Base-by-base conservation (phyloP, 129 eudicot species). In the Flaveria brownii region DNA sequence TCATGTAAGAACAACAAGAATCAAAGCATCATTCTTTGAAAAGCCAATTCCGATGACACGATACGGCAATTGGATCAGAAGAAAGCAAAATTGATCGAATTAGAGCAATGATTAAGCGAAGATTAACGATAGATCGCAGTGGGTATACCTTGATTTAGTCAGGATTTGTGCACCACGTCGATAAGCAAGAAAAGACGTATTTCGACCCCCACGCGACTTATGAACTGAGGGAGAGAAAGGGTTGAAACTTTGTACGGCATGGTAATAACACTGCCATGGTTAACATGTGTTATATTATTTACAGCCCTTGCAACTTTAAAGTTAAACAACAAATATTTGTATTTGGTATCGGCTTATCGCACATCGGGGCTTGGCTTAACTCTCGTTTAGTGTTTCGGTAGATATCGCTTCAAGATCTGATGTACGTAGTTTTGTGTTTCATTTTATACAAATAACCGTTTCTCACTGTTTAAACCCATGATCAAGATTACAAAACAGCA, bases 191-290 rank as follows among this genome's bases (percentile, higher is more conserved):
- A 42, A 76, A 62, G 69, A 80, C 75, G 79, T 74, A 46, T 80
- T 80, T 45, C 79, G 80, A 73, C 80, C 79, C 79, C 12, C 68
- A 80, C 84, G 84, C 84, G 84, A 80, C 84, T 80, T 47, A 74
- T 68, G 62, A 66, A 80, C 30, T 74, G 70, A 66, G 49, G 55
- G 41, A 73, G 84, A 74, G 50, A 80, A 80, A 67, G 80, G 80
- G 84, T 80, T 80, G 80, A 80, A 74, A 22, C 76, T 49, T 49
- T 49, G 73, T 68, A 78, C 74, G 81, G 74, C 68, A n/a, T 39
- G 15, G 57, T 54, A 54, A 77, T 33, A 33, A 33, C 5, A 33
- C 39, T 33, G 39, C 39, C 39, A 33, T 33, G 39, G 39, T 33
- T 33, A 33, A 33, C 39, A 5, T 33, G 39, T 33, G 39, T 33